Evolutionary conservation across 164 flowering plant genomes (phyloP).

Genomic region (Magnolia changhungtana): DNA sequence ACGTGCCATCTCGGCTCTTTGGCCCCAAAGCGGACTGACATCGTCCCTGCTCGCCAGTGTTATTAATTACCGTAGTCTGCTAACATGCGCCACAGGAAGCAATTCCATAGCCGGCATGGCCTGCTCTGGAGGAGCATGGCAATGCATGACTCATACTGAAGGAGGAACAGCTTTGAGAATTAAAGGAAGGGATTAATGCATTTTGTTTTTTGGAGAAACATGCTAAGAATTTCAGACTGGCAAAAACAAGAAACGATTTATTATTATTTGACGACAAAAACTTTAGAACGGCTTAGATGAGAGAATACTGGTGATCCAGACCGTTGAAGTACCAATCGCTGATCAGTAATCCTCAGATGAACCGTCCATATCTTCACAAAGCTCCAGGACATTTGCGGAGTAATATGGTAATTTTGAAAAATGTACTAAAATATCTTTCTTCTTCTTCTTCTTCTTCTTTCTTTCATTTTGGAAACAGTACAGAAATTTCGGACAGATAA

Average conservation of each 20-base stretch:
- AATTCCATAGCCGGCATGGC: background rate
- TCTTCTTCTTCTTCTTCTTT: background rate
- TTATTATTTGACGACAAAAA: too few species aligned
- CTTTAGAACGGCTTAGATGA: too few species aligned
- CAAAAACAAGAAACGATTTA: background rate
- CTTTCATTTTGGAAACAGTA: too few species aligned
- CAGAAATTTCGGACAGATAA: background rate
- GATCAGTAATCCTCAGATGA: too few species aligned
- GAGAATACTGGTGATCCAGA: too few species aligned
- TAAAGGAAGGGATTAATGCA: background rate
- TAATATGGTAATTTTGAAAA: background rate
- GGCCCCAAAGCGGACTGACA: background rate
- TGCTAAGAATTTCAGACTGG: constrained; percentile 18
- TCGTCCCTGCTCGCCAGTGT: too few species aligned
- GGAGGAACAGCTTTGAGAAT: background rate
- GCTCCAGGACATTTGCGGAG: too few species aligned
- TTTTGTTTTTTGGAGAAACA: background rate
- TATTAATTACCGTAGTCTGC: background rate
- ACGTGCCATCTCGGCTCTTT: background rate
- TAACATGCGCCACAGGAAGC: background rate
- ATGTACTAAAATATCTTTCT: background rate
- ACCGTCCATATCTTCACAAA: too few species aligned
- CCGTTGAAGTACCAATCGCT: too few species aligned
- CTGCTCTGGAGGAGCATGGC: background rate
- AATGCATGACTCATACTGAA: background rate